phyloP scores from a whole-genome alignment of 2,329 filamentous ascomycete species.

The Pestalotiopsis fici region DNA sequence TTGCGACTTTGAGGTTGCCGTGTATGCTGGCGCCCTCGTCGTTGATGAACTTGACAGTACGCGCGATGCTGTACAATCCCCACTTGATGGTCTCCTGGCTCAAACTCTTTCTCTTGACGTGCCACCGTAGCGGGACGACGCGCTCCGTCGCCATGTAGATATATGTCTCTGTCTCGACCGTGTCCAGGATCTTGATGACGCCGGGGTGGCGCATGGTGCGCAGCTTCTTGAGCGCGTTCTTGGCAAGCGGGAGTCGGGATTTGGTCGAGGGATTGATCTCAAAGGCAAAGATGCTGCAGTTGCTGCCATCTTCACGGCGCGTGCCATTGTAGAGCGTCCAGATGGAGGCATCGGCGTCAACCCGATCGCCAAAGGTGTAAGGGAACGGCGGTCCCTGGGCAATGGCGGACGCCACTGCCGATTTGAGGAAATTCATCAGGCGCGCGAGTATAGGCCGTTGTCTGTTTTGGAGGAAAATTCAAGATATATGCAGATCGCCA shows the following conservation, averaged over 20 bases:
- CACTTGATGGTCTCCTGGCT: constrained; percentile 95
- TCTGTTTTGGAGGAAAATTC: not conserved
- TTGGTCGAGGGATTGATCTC: constrained; percentile 78
- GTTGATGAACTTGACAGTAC: constrained; percentile 95
- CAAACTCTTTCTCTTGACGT: constrained; percentile 83
- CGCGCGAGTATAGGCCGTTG: not conserved
- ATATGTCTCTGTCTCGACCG: constrained; percentile 92
- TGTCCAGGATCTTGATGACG: constrained; percentile 91
- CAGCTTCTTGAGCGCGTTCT: constrained; percentile 91
- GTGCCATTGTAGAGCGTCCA: constrained; percentile 97
- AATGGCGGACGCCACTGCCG: constrained; percentile 93
- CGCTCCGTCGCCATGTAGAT: constrained; percentile 97
- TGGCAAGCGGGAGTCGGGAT: constrained; percentile 80
- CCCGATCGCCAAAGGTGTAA: constrained; percentile 88
- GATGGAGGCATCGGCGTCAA: constrained; percentile 90
- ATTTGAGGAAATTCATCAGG: constrained; percentile 95
- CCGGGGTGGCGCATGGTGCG: constrained; percentile 92
- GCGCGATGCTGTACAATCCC: constrained; percentile 85
- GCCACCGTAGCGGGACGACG: constrained; percentile 84
- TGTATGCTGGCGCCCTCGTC: constrained; percentile 90
- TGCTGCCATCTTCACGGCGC: constrained; percentile 87
- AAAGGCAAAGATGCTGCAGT: constrained; percentile 97
- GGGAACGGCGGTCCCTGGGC: constrained; percentile 92
- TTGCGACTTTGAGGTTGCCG: constrained; percentile 80
- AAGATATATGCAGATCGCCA: not conserved